Conservation (phyloP, 306 rosid species). For the Ormosia emarginata region DNA sequence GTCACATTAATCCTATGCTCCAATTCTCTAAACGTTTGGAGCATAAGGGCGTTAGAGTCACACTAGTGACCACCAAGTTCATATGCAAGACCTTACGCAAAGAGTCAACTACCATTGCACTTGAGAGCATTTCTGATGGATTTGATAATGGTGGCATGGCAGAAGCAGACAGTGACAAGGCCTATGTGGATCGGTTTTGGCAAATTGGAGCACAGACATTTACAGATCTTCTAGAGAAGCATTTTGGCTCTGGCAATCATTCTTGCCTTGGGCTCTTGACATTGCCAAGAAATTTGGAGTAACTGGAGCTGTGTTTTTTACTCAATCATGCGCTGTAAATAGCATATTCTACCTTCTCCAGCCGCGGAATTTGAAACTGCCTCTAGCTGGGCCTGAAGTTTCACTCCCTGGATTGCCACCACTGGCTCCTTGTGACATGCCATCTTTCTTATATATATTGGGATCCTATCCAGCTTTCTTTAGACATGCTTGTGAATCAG, state of each 20-base stretch:
- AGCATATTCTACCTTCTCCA: constrained; percentile 10
- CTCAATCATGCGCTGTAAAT: constrained; percentile 22
- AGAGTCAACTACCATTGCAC: background rate
- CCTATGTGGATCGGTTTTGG: no score
- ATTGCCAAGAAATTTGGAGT: constrained; percentile 22
- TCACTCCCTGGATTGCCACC: background rate
- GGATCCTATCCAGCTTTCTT: no score
- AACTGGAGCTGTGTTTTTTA: constrained; percentile 18
- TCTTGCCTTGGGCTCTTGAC: constrained; percentile 29
- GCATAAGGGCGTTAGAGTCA: constrained; percentile 9
- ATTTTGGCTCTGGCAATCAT: background rate
- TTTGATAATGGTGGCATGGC: no score
- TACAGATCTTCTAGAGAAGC: background rate
- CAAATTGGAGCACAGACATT: no score
- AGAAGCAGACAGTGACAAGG: no score
- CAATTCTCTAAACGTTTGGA: constrained; percentile 26
- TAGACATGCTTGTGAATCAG: no score
- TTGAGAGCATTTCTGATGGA: background rate
- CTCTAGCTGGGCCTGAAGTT: background rate
- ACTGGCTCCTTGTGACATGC: no score
- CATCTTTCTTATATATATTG: no score
- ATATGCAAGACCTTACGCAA: background rate
- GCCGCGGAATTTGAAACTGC: constrained; percentile 3
- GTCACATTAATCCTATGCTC: constrained; percentile 30
- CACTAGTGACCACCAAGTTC: constrained; percentile 17